Evolutionary conservation across 345 rosid species (phyloP).

Genomic region (Schrenkiella parvula): DNA sequence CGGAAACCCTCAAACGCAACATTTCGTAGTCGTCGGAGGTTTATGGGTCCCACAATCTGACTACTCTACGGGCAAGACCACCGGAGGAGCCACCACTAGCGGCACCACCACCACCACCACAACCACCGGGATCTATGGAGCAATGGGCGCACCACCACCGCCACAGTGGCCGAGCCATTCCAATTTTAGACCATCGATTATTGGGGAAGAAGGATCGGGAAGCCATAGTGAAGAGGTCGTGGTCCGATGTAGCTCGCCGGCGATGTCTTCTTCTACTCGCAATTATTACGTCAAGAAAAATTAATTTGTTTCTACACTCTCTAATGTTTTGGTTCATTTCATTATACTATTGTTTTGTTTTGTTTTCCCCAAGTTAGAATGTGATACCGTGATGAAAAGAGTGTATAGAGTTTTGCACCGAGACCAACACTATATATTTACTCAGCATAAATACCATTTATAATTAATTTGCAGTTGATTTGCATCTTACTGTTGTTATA

Average conservation of each 20-base stretch:
- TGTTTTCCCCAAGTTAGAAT: conserved; percentile 17
- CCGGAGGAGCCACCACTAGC: conserved; percentile 40
- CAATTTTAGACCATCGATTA: conserved; percentile 21
- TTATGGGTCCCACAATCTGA: conserved; percentile 81
- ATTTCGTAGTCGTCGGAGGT: conserved; percentile 82
- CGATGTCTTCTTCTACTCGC: conserved; percentile 37
- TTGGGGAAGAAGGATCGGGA: conserved; percentile 22
- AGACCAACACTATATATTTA: neutral
- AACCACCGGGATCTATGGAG: conserved; percentile 43
- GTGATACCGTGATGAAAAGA: conserved; percentile 4
- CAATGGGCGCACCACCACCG: conserved; percentile 32
- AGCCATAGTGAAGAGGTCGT: conserved; percentile 20
- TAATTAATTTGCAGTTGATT: neutral
- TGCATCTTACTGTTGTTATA: neutral
- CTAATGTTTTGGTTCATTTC: neutral
- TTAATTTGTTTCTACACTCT: conserved; percentile 6
- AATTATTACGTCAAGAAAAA: conserved; percentile 11
- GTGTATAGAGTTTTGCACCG: conserved; percentile 29
- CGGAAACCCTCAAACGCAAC: conserved; percentile 60
- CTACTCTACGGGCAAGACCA: conserved; percentile 49
- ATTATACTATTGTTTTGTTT: neutral
- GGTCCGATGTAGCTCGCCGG: conserved; percentile 30
- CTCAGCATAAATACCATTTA: neutral
- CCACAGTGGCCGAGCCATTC: conserved; percentile 35
- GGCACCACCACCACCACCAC: conserved; percentile 27